Evolutionary conservation across 495 filamentous ascomycete species (phyloP).

Genomic region (Penicillium tannophilum): DNA sequence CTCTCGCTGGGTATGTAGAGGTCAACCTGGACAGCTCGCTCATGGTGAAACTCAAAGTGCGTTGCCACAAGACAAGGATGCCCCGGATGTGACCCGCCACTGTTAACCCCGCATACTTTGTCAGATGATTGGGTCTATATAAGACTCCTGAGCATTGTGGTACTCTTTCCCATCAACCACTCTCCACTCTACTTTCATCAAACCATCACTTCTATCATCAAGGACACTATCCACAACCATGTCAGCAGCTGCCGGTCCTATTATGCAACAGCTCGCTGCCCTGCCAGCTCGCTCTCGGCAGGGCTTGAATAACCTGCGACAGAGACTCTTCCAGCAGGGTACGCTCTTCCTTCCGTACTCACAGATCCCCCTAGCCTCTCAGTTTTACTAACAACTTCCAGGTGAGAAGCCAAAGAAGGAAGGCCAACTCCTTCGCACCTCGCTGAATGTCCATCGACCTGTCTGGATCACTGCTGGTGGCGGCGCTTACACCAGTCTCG

Average conservation of each 20-base stretch:
- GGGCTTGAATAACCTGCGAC: slow-evolving; percentile 32
- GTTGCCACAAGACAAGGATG: slow-evolving; percentile 17
- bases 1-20: background rate
- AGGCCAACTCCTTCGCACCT: slow-evolving; percentile 38
- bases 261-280: slow-evolving; percentile 24
- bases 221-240: slow-evolving; percentile 13
- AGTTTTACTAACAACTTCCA: slow-evolving; percentile 17
- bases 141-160: slow-evolving; percentile 4
- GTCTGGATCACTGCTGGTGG: slow-evolving; percentile 46
- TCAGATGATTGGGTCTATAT: slow-evolving; percentile 32
- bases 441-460: slow-evolving; percentile 41
- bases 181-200: slow-evolving; percentile 13
- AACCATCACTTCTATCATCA: slow-evolving; percentile 12
- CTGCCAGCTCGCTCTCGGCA: slow-evolving; percentile 34
- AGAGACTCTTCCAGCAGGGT: slow-evolving; percentile 37
- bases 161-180: slow-evolving; percentile 5
- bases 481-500: slow-evolving; percentile 42
- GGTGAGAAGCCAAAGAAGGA: slow-evolving; percentile 36
- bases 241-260: slow-evolving; percentile 30
- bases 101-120: slow-evolving; percentile 27
- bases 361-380: background rate
- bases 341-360: slow-evolving; percentile 7
- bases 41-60: slow-evolving; percentile 7
- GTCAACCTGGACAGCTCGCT: background rate
- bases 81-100: slow-evolving; percentile 24